Conservation (phyloP, 331 rosid species). For the Quercus tomentella region DNA sequence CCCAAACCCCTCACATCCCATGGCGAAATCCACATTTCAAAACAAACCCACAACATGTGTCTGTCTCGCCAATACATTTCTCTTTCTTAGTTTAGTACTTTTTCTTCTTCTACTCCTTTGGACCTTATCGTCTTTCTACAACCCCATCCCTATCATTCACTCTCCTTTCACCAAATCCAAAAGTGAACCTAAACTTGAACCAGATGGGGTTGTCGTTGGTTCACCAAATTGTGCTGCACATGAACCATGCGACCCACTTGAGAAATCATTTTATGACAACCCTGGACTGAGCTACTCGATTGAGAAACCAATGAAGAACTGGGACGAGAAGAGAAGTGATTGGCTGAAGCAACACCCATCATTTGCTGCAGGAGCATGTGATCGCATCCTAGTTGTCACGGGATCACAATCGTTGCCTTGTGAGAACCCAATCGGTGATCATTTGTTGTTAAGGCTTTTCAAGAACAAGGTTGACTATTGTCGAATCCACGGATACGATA, state of each 20-base stretch:
- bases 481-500: conserved; percentile 30
- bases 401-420: conserved; percentile 40
- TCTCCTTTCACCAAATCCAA: too few species aligned
- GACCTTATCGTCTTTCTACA: neutral
- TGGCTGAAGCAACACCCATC: conserved; percentile 37
- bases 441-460: conserved; percentile 34
- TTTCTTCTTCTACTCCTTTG: conserved; percentile 1
- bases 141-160: neutral
- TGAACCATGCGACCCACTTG: conserved; percentile 2
- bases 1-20: neutral
- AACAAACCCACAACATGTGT: neutral
- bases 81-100: neutral
- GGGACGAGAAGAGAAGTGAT: conserved; percentile 36
- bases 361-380: neutral
- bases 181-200: too few species aligned
- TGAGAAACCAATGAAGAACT: conserved; percentile 17
- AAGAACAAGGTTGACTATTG: conserved; percentile 56
- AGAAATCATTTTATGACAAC: conserved; percentile 38
- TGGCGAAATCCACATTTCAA: neutral
- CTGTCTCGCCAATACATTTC: neutral
- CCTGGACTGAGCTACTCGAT: conserved; percentile 25
- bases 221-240: too few species aligned
- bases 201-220: too few species aligned
- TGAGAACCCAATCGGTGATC: conserved; percentile 30
- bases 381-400: conserved; percentile 23